phyloP scores from a whole-genome alignment of 495 filamentous ascomycete genomes.

The Aspergillus hancockii region DNA sequence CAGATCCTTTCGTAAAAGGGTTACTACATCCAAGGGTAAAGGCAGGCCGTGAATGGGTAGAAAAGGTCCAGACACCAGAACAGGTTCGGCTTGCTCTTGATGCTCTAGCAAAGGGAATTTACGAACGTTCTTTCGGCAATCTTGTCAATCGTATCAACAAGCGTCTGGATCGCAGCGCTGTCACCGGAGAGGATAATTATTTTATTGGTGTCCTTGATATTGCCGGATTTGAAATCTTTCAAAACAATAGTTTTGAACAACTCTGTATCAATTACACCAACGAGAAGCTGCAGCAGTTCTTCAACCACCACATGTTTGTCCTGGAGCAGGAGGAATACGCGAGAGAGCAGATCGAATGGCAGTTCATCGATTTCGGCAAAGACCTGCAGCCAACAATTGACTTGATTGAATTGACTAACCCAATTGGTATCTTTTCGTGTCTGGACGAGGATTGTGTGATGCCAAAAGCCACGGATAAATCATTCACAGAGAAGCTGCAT shows the following conservation, averaged over 20 bases:
- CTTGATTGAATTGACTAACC: constrained; percentile 92
- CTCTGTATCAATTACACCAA: constrained; percentile 99
- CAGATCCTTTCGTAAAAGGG: constrained; percentile 83
- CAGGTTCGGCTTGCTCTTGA: constrained; percentile 90
- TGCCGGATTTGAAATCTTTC: constrained; percentile 98
- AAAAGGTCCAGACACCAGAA: constrained; percentile 95
- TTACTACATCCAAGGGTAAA: constrained; percentile 91
- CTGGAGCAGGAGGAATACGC: constrained; percentile 99
- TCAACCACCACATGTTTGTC: constrained; percentile 99
- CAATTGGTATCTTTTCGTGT: constrained; percentile 98
- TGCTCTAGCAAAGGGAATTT: constrained; percentile 94
- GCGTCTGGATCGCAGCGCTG: constrained; percentile 78
- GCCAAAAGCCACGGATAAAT: constrained; percentile 97
- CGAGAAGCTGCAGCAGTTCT: constrained; percentile 98
- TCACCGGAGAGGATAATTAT: constrained; percentile 79
- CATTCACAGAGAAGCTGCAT: constrained; percentile 96
- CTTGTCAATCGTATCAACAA: constrained; percentile 89
- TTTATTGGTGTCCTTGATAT: constrained; percentile 99
- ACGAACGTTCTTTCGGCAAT: constrained; percentile 92
- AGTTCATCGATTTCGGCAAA: constrained; percentile 98
- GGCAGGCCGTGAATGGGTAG: constrained; percentile 96
- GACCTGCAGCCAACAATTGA: constrained; percentile 98
- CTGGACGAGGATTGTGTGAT: constrained; percentile 98
- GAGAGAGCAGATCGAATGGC: constrained; percentile 97
- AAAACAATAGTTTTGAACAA: constrained; percentile 98